Evolutionary conservation across 352 stramenopile genomes (phyloP).

Genomic region (Aphanomyces cochlioides): DNA sequence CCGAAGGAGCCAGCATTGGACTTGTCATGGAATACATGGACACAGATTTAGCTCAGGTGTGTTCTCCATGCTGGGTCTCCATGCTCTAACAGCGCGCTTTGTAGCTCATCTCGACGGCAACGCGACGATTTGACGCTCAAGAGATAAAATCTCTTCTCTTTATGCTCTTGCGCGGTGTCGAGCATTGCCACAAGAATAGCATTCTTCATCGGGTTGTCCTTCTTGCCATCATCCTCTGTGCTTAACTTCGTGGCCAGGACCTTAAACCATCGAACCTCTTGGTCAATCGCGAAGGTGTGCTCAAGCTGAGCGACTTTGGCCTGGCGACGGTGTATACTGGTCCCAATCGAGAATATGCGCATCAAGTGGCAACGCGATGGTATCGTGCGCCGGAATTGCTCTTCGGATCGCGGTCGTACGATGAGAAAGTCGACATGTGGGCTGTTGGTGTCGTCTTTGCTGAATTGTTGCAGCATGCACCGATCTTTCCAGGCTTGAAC

Average conservation of each 20-base stretch:
- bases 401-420: slow-evolving; percentile 62
- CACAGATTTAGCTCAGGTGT: slow-evolving; percentile 52
- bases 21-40: slow-evolving; percentile 74
- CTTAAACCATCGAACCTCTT: slow-evolving; percentile 74
- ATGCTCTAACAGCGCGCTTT: neutral
- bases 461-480: slow-evolving; percentile 54
- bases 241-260: slow-evolving; percentile 38
- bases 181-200: slow-evolving; percentile 54
- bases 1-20: slow-evolving; percentile 52
- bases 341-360: slow-evolving; percentile 43
- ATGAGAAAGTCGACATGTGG: slow-evolving; percentile 68
- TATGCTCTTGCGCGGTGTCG: slow-evolving; percentile 64
- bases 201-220: slow-evolving; percentile 56
- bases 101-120: slow-evolving; percentile 46
- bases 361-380: slow-evolving; percentile 78
- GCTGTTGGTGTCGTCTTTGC: slow-evolving; percentile 58
- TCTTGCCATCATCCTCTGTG: neutral
- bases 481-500: slow-evolving; percentile 74
- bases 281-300: slow-evolving; percentile 43
- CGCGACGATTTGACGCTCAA: slow-evolving; percentile 36
- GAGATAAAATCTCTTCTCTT: slow-evolving; percentile 56
- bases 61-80: neutral
- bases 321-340: slow-evolving; percentile 61
- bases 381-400: slow-evolving; percentile 79
- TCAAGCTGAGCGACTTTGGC: slow-evolving; percentile 81